phyloP scores from a whole-genome alignment of 495 filamentous ascomycete species.

The Penicillium daleae region DNA sequence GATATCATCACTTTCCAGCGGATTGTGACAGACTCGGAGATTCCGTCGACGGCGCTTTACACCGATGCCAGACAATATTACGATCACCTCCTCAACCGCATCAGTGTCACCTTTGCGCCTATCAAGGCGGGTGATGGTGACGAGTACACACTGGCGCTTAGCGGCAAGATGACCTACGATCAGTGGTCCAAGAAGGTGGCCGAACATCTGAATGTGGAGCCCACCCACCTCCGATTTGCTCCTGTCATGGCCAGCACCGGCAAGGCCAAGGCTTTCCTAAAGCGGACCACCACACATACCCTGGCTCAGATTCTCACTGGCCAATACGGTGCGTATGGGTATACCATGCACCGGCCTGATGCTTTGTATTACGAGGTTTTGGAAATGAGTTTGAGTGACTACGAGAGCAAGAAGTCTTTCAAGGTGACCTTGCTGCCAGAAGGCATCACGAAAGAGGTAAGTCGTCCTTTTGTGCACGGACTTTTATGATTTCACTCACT shows the following conservation, averaged over 20 bases:
- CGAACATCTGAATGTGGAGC: slow-evolving; percentile 73
- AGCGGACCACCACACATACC: slow-evolving; percentile 66
- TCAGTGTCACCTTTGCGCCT: slow-evolving; percentile 60
- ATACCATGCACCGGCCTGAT: slow-evolving; percentile 70
- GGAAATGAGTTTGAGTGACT: slow-evolving; percentile 89
- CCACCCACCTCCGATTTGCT: slow-evolving; percentile 87
- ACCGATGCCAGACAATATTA: slow-evolving; percentile 83
- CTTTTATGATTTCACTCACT: slow-evolving; percentile 17
- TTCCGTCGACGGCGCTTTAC: slow-evolving; percentile 50
- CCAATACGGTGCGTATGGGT: slow-evolving; percentile 62
- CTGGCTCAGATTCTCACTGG: slow-evolving; percentile 73
- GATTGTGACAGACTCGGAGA: slow-evolving; percentile 62
- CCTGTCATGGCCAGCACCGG: slow-evolving; percentile 75
- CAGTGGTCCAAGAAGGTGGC: slow-evolving; percentile 84
- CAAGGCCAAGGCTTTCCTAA: slow-evolving; percentile 74
- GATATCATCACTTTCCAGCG: slow-evolving; percentile 96
- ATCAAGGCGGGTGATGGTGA: slow-evolving; percentile 47
- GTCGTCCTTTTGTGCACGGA: slow-evolving; percentile 19
- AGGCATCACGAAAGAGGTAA: slow-evolving; percentile 86
- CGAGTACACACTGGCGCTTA: slow-evolving; percentile 74
- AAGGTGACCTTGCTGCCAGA: slow-evolving; percentile 85
- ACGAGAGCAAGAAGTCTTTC: slow-evolving; percentile 85
- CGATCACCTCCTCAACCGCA: slow-evolving; percentile 86
- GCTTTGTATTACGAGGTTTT: slow-evolving; percentile 88
- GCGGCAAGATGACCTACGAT: slow-evolving; percentile 88